Conservation (phyloP, 2,329 filamentous ascomycete species). For the Cordyceps pruinosa region DNA sequence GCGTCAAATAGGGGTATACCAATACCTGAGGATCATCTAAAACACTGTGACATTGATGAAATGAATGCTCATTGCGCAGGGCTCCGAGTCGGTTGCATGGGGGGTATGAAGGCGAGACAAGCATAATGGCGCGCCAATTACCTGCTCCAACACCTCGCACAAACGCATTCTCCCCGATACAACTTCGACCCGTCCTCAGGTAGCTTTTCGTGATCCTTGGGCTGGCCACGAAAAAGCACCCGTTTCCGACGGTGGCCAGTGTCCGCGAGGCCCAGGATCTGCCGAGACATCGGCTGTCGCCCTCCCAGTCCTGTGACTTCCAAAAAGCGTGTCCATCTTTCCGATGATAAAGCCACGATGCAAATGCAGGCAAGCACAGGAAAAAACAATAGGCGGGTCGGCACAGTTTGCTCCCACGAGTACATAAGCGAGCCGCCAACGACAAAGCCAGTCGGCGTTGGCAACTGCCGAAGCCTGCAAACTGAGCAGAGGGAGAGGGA, state of each 20-base stretch:
- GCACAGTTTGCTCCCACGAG: too few relatives aligned
- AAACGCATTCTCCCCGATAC: neutral
- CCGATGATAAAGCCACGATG: neutral
- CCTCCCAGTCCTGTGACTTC: neutral
- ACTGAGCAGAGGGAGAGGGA: too few relatives aligned
- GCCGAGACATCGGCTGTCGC: neutral
- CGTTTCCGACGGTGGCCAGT: slow-evolving; percentile 2
- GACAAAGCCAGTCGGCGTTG: neutral
- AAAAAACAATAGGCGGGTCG: too few relatives aligned
- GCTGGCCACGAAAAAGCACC: neutral
- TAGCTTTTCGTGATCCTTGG: neutral
- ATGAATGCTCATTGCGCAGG: too few relatives aligned
- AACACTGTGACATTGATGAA: too few relatives aligned
- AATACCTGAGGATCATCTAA: too few relatives aligned
- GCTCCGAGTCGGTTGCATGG: too few relatives aligned
- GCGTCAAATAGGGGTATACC: too few relatives aligned
- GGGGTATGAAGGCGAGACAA: too few relatives aligned
- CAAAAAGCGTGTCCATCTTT: neutral
- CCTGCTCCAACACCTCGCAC: neutral
- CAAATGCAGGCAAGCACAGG: too few relatives aligned
- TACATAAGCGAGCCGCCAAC: too few relatives aligned
- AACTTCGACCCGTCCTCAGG: neutral
- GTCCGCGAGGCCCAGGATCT: neutral
- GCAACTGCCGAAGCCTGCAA: slow-evolving; percentile 6
- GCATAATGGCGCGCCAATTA: neutral